Percentiles rank a stretch among this genome's conserved stretches.
Conservation (phyloP, 2,329 filamentous ascomycete genomes). For the Fusarium proliferatum region DNA sequence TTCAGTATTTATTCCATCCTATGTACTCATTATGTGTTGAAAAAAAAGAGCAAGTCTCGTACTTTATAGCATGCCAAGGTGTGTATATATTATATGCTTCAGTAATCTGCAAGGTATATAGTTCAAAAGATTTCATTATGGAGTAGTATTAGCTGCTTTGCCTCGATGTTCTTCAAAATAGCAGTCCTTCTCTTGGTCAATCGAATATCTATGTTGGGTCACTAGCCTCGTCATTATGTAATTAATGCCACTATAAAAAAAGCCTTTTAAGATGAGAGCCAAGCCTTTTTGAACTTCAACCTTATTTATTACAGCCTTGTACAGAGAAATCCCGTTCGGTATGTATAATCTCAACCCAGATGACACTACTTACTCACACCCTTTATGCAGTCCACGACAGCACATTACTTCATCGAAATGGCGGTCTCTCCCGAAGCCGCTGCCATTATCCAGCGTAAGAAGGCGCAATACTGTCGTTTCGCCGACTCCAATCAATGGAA, state of each 20-base stretch:
- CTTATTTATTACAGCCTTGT: neutral
- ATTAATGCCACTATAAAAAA: neutral
- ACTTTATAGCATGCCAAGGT: too few relatives aligned
- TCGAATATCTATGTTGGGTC: too few relatives aligned
- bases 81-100: too few relatives aligned
- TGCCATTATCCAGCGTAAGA: constrained; percentile 24
- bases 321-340: too few relatives aligned
- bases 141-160: too few relatives aligned
- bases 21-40: too few relatives aligned
- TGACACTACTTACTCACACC: accelerated
- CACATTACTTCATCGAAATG: neutral
- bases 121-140: too few relatives aligned
- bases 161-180: too few relatives aligned
- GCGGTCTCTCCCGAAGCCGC: neutral
- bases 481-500: constrained; percentile 28
- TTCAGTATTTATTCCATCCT: too few relatives aligned
- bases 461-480: constrained; percentile 26
- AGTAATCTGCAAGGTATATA: too few relatives aligned
- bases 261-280: neutral
- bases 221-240: neutral
- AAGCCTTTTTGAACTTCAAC: neutral
- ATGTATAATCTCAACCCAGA: accelerated
- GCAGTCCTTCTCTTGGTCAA: neutral
- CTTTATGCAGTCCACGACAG: too few relatives aligned
- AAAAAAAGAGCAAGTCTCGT: too few relatives aligned